Evolutionary conservation across 805 yeast genomes (phyloP).

Genomic region (Wickerhamomyces mucosus): DNA sequence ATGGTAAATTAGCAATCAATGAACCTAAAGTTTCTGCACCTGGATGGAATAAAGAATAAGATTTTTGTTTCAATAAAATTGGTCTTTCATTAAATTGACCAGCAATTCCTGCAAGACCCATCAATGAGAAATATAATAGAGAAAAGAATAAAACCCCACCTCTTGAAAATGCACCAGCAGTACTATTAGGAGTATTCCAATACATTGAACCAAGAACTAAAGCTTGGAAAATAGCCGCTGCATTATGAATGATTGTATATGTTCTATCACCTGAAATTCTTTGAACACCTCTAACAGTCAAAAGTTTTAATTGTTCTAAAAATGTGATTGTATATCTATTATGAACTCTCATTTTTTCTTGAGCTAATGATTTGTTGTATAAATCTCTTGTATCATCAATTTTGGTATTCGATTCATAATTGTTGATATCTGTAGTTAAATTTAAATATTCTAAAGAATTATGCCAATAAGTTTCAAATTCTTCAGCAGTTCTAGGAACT

Average conservation of each 20-base stretch:
- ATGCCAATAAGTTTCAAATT: slow-evolving; percentile 53
- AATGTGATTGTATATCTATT: slow-evolving; percentile 47
- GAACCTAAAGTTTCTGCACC: slow-evolving; percentile 64
- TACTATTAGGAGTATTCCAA: slow-evolving; percentile 52
- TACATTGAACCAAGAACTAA: slow-evolving; percentile 48
- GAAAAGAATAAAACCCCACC: slow-evolving; percentile 45
- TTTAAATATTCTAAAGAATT: slow-evolving; percentile 35
- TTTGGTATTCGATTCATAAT: neutral
- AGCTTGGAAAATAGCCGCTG: slow-evolving; percentile 41
- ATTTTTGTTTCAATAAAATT: slow-evolving; percentile 61
- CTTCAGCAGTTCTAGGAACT: slow-evolving; percentile 55
- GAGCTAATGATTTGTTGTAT: slow-evolving; percentile 35
- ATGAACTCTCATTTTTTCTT: slow-evolving; percentile 32
- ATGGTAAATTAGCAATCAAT: slow-evolving; percentile 52
- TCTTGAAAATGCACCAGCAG: slow-evolving; percentile 55
- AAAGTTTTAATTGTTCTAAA: slow-evolving; percentile 36
- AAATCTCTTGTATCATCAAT: slow-evolving; percentile 28
- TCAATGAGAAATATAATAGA: slow-evolving; percentile 40
- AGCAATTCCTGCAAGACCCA: slow-evolving; percentile 36
- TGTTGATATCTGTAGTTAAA: slow-evolving; percentile 25
- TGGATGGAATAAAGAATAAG: slow-evolving; percentile 64
- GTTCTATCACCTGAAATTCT: slow-evolving; percentile 40
- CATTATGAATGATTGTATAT: slow-evolving; percentile 33
- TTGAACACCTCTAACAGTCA: slow-evolving; percentile 23
- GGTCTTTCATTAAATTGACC: slow-evolving; percentile 21